Evolutionary conservation across 129 eudicot species (phyloP).

Genomic region (Oenanthe sinensis): DNA sequence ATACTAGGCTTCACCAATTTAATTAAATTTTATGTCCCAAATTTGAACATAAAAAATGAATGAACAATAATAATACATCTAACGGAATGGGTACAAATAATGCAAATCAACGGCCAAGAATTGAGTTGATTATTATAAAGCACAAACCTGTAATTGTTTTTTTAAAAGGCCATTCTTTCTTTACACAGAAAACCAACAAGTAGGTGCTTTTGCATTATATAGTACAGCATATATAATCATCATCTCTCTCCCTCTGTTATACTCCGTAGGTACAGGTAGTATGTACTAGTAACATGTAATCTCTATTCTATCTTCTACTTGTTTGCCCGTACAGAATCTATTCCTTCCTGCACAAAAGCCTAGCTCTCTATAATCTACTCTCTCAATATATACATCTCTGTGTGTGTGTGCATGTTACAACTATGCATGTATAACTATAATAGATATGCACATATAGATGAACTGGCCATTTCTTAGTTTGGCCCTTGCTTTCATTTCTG

Average conservation of each 20-base stretch:
- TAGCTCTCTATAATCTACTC: background rate
- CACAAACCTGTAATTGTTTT: background rate
- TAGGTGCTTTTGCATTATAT: conserved; percentile 1
- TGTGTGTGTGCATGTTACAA: background rate
- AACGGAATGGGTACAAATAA: background rate
- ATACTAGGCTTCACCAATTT: background rate
- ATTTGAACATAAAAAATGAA: background rate
- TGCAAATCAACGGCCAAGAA: background rate
- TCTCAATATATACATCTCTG: background rate
- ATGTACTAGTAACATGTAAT: background rate
- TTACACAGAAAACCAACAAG: background rate
- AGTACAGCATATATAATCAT: background rate
- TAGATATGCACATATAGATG: background rate
- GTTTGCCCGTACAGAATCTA: conserved; percentile 6
- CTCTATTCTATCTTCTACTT: background rate
- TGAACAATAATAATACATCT: background rate
- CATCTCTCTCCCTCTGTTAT: background rate
- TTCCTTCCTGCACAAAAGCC: background rate
- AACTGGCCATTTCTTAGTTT: conserved; percentile 5
- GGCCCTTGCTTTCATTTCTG: background rate
- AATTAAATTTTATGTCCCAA: background rate
- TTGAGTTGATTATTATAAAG: background rate
- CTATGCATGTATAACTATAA: too few species aligned
- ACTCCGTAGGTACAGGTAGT: background rate
- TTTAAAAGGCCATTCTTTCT: background rate